These are phyloP conservation scores for Kazachstania kunashirensis DNA, from an alignment of 805 yeast species.

Conservation along the genomic window DNA sequence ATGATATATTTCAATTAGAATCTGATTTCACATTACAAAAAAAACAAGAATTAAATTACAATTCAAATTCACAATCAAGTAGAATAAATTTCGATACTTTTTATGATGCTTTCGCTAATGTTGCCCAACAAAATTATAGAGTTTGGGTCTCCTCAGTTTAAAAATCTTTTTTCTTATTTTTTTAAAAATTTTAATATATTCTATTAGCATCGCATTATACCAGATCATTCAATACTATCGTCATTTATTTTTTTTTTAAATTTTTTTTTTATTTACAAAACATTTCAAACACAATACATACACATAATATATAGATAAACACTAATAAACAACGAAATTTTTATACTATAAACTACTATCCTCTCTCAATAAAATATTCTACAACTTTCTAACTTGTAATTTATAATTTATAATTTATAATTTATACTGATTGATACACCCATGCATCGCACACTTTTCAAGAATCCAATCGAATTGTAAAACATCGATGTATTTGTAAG, in stretches of 20 bases:
- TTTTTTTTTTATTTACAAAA: background rate
- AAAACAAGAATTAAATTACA: background rate
- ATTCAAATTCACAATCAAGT: background rate
- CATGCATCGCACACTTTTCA: constrained; percentile 1
- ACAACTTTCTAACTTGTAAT: background rate
- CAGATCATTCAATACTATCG: background rate
- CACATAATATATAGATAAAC: background rate
- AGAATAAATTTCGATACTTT: background rate
- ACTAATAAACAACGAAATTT: background rate
- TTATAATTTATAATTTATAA: too few species aligned
- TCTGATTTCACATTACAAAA: background rate
- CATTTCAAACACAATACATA: background rate
- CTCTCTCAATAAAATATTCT: background rate
- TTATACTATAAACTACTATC: background rate
- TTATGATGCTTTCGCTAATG: constrained; percentile 14
- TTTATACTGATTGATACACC: background rate
- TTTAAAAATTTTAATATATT: background rate
- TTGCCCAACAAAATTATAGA: constrained; percentile 25
- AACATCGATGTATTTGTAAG: constrained; percentile 2
- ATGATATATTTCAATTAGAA: constrained; percentile 1
- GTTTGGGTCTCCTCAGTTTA: constrained; percentile 20
- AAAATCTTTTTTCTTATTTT: background rate
- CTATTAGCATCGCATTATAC: background rate
- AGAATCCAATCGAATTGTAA: too few species aligned
- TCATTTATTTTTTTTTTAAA: background rate